Conservation (phyloP, 441 rosid genomes). For the Euphorbia celastroides region DNA sequence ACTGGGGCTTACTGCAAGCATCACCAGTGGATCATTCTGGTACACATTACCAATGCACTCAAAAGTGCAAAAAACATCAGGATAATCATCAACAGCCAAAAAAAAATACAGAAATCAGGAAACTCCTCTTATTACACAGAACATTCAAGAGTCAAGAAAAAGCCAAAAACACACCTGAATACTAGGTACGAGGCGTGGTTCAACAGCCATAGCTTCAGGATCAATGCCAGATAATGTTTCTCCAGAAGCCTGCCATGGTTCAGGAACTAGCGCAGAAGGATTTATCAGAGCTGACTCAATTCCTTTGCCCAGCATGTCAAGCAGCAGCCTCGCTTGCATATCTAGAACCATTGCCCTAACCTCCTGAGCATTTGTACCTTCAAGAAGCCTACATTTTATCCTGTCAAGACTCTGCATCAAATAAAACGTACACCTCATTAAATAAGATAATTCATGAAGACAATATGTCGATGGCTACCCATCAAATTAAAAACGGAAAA, state of each 20-base stretch:
- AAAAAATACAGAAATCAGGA: constrained; percentile 4
- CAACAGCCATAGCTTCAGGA: constrained; percentile 96
- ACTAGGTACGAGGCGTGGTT: constrained; percentile 73
- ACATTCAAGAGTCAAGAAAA: constrained; percentile 8
- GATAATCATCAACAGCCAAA: not conserved
- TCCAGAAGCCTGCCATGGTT: constrained; percentile 86
- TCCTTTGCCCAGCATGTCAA: constrained; percentile 99
- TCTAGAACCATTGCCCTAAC: constrained; percentile 99
- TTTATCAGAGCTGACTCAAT: constrained; percentile 94
- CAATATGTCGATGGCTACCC: not conserved
- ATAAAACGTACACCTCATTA: constrained; percentile 13
- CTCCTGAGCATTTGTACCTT: constrained; percentile 99
- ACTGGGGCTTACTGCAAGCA: not conserved
- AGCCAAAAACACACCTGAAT: constrained; percentile 58
- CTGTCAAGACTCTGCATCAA: constrained; percentile 89
- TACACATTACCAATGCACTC: not conserved
- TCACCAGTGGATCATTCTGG: not conserved
- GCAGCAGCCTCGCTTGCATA: constrained; percentile 96
- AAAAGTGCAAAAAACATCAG: not conserved
- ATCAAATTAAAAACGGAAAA: not conserved
- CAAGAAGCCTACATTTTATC: constrained; percentile 94
- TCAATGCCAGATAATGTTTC: constrained; percentile 73
- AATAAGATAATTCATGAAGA: not conserved
- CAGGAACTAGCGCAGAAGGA: constrained; percentile 85
- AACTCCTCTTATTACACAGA: constrained; percentile 3